Evolutionary conservation across 768 basidiomycete species (phyloP), one percentile per base, ranked within the genome.

Genomic region (Mycena olivaceomarginata): DNA sequence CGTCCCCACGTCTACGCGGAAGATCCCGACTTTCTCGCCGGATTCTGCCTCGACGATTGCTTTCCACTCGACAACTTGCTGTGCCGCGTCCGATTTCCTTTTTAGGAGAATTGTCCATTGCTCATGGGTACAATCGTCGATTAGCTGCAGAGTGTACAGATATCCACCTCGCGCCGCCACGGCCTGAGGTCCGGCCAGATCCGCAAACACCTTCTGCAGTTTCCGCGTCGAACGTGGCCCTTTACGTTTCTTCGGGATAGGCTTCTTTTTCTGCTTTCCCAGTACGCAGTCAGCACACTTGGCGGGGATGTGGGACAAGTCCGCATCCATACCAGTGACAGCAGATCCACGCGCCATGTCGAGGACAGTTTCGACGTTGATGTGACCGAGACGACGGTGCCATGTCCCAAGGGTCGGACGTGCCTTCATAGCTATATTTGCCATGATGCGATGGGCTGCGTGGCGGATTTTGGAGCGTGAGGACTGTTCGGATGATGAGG

Each of bases 251-350:
- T 70, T 70, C 25, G 13, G 41, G 5, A 70, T n/a, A 6, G 69
- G 59, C 16, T 60, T 70, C 31, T 70, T 70, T n/a, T 60, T 70
- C 69, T 70, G 69, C 15, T 69, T 69, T n/a, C 68, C 68, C 9
- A 69, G 56, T 25, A 69, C 9, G 20, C 68, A 69, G 68, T 70
- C 59, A 70, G 69, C 69, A 41, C 69, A 70, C 31, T 31, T 31
- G 31, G 31, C 31, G 3, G 3, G 31, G 31, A 31, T 31, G 31
- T 31, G 31, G 31, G 31, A 31, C 31, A 31, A 31, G 31, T 31
- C 31, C 31, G 3, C 3, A 31, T 31, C 31, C 31, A 31, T 31
- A 31, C 31, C 3, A 31, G 31, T 31, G 31, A 69, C 67, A 11
- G 69, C 69, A 10, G n/a, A 4, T 45, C 69, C 69, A 15, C 69